Conservation (phyloP, 331 rosid genomes). For the Malus hybrid region DNA sequence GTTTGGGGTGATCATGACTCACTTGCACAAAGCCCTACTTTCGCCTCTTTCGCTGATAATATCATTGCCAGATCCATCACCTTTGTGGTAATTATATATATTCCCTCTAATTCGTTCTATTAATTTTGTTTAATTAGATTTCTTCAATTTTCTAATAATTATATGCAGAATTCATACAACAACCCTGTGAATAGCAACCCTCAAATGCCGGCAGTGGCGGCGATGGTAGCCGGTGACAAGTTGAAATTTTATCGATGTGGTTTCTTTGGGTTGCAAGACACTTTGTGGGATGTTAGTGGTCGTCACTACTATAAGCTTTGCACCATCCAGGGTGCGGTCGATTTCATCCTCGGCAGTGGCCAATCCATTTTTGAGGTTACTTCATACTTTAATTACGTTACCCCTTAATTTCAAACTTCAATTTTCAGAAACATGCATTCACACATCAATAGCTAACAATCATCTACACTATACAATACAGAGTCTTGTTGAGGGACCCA, state of each 20-base stretch:
- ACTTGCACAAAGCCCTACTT: constrained; percentile 53
- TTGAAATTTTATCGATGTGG: constrained; percentile 48
- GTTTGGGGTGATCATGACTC: constrained; percentile 57
- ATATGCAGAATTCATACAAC: constrained; percentile 65
- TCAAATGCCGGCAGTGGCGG: constrained; percentile 53
- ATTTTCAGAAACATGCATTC: neutral
- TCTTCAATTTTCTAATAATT: neutral
- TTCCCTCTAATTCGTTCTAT: too few species aligned
- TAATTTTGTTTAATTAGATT: neutral
- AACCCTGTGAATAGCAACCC: constrained; percentile 30
- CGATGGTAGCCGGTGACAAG: constrained; percentile 56
- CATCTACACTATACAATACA: too few species aligned
- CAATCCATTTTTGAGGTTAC: constrained; percentile 71
- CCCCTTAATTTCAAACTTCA: neutral
- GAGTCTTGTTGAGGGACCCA: too few species aligned
- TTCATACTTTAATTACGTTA: too few species aligned
- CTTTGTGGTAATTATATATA: constrained; percentile 34
- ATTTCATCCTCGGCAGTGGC: constrained; percentile 77
- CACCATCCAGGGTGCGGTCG: constrained; percentile 83
- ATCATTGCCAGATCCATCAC: constrained; percentile 49
- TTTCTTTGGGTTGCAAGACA: constrained; percentile 78
- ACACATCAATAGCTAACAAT: too few species aligned
- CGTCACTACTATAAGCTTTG: constrained; percentile 74
- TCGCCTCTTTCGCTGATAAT: constrained; percentile 48
- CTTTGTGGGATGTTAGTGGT: constrained; percentile 75